These are phyloP conservation scores for Xanthoparmelia taractica DNA, from an alignment of 495 filamentous ascomycete species.

Conservation along the genomic window DNA sequence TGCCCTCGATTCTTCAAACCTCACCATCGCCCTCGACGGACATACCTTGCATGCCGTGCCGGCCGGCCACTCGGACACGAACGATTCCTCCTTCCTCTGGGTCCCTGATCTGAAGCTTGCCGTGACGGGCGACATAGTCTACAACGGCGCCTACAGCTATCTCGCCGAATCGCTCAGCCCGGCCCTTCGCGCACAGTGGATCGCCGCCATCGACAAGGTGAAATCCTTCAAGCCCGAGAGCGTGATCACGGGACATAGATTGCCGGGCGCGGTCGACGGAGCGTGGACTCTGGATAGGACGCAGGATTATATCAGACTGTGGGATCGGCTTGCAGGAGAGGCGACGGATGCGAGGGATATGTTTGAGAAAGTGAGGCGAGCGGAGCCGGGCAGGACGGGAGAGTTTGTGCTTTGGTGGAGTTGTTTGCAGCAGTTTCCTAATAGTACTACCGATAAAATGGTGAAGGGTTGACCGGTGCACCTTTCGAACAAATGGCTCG, in stretches of 20 bases:
- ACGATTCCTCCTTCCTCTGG: no score
- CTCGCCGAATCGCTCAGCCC: constrained; percentile 29
- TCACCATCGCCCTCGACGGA: no score
- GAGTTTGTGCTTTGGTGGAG: constrained; percentile 24
- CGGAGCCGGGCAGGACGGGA: constrained; percentile 22
- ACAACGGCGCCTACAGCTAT: constrained; percentile 23
- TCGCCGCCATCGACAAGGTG: constrained; percentile 30
- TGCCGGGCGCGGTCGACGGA: constrained; percentile 26
- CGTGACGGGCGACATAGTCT: no score
- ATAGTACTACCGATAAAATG: no score
- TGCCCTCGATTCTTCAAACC: no score
- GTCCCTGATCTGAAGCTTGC: no score
- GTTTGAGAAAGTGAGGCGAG: constrained; percentile 20
- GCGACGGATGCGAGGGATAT: constrained; percentile 17
- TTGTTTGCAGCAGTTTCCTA: constrained; percentile 19
- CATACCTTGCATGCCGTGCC: no score
- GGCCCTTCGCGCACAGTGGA: constrained; percentile 29
- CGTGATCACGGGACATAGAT: constrained; percentile 33
- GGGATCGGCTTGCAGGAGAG: constrained; percentile 6
- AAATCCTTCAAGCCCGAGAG: constrained; percentile 27
- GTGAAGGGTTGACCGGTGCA: no score
- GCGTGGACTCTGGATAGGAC: constrained; percentile 26
- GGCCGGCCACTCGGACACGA: no score
- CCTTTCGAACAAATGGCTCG: no score
- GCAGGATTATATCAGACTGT: constrained; percentile 26